A percentile compares a stretch with the other conserved stretches of the same genome.
Evolutionary conservation across 2,329 filamentous ascomycete species (phyloP).

Genomic region (Aciculosporium take): DNA sequence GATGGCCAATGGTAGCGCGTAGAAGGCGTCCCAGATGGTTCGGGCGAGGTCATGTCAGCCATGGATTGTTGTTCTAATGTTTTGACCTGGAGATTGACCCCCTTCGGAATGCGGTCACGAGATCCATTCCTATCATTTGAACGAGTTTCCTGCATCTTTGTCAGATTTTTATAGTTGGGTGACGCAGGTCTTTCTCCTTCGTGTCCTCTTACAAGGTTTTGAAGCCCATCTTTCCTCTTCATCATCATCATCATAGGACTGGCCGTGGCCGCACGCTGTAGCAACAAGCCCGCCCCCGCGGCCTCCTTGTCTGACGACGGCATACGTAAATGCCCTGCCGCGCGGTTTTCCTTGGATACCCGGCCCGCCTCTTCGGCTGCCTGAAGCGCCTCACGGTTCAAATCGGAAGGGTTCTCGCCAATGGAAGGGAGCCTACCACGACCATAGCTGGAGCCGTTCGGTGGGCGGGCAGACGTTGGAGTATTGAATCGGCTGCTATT

Average conservation of each 20-base stretch:
- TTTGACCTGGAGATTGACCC: conserved; percentile 50
- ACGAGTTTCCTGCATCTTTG: conserved; percentile 44
- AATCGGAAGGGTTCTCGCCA: conserved; percentile 38
- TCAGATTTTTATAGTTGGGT: conserved; percentile 41
- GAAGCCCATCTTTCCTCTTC: conserved; percentile 39
- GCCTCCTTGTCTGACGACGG: conserved; percentile 28
- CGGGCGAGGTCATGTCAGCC: conserved; percentile 41
- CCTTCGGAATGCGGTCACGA: conserved; percentile 63
- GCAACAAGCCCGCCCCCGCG: conserved; percentile 28
- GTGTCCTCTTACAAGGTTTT: conserved; percentile 17
- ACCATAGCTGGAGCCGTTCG: conserved; percentile 44
- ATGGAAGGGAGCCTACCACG: conserved; percentile 63
- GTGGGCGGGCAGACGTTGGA: conserved; percentile 47
- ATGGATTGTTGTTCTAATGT: conserved; percentile 36
- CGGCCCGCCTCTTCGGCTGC: conserved; percentile 12
- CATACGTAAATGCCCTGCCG: conserved; percentile 21
- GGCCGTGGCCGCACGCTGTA: conserved; percentile 52
- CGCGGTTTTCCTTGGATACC: conserved; percentile 15
- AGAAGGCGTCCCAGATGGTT: conserved; percentile 39
- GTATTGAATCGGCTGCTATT: conserved; percentile 56
- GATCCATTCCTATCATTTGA: conserved; percentile 53
- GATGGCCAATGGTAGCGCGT: conserved; percentile 41
- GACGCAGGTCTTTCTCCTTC: conserved; percentile 45
- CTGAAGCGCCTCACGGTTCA: conserved; percentile 18
- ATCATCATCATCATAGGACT: conserved; percentile 56